Evolutionary conservation across 2,329 filamentous ascomycete genomes (phyloP).

Genomic region (Didymella pinodella): DNA sequence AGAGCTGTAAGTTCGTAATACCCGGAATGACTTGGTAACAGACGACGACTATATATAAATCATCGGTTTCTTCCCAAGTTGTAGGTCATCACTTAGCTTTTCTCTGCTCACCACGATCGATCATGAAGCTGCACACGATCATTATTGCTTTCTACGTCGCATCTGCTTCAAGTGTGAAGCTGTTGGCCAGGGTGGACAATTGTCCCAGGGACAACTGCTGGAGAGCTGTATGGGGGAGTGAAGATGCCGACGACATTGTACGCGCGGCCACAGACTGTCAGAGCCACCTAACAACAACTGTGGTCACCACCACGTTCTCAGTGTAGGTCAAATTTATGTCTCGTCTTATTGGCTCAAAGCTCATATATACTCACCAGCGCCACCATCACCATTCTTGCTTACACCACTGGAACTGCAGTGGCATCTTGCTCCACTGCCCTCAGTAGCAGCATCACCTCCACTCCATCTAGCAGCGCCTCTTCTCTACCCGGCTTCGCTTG

Average conservation of each 20-base stretch:
- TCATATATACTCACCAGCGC: slow-evolving; percentile 2
- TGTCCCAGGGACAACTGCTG: slow-evolving; percentile 39
- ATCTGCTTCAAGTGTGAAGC: neutral
- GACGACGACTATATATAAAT: neutral
- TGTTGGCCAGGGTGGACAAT: neutral
- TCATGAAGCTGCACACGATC: slow-evolving; percentile 31
- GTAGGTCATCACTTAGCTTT: neutral
- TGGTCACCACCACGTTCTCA: slow-evolving; percentile 33
- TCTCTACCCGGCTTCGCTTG: neutral
- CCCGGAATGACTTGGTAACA: neutral
- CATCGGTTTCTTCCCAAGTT: neutral
- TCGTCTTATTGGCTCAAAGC: neutral
- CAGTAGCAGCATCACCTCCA: neutral
- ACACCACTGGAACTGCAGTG: slow-evolving; percentile 4
- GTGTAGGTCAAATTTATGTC: slow-evolving; percentile 25
- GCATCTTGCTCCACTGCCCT: slow-evolving; percentile 1
- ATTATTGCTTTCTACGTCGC: neutral
- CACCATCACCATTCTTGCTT: slow-evolving; percentile 20
- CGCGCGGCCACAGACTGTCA: slow-evolving; percentile 32
- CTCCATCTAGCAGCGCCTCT: neutral
- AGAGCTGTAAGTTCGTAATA: neutral
- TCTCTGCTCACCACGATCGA: slow-evolving; percentile 17
- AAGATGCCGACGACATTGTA: slow-evolving; percentile 24
- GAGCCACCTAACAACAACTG: slow-evolving; percentile 37
- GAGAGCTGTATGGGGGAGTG: slow-evolving; percentile 35